Base-by-base conservation (phyloP, 1,284 basidiomycete genomes). In the Malassezia yamatoensis region DNA sequence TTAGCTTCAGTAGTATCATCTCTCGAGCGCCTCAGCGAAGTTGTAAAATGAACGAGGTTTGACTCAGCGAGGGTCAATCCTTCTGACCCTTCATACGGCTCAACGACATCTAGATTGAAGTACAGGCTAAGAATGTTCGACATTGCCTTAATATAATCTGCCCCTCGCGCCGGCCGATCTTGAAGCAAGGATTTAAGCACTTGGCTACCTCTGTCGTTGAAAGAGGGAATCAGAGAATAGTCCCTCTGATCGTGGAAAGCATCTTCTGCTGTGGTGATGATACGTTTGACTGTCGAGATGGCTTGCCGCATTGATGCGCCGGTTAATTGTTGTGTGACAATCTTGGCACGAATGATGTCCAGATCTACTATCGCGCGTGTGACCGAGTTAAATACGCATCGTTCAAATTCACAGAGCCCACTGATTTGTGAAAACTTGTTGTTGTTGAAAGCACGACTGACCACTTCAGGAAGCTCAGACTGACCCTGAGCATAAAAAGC, bases 351-450 rank as follows among this genome's bases (percentile, higher is more conserved):
- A 10, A 58, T 29, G 18, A 58, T 21, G 18, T 58, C 55, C 15
- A 58, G 18, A 12, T 51, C 18, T 5, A 49, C 21, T 5, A 49
- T 18, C 15, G 47, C 18, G 3, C 41, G 35, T 5, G 46, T n/a
- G 24, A 18, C 33, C 5, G 55, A 58, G 4, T 24, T n/a, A 10
- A 37, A n/a, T 10, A 58, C n/a, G 5, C 51, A 29, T 9, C 46
- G 20, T 7, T 49, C 32, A 35, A 58, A 58, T 35, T 52, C 55
- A 16, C 24, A 44, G n/a, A 58, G 37, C 33, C 46, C 39, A 8
- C 45, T 38, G 12, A 53, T 45, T 21, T 58, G 55, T 3, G 55
- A 52, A 29, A 58, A 58, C 29, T 58, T 58, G 15, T 51, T 43
- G 37, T 58, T 58, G 10, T 12, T 5, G 36, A 58, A 58, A 2